Base-by-base conservation (phyloP, 257 asterid genomes). In the Anisodus tanguticus region DNA sequence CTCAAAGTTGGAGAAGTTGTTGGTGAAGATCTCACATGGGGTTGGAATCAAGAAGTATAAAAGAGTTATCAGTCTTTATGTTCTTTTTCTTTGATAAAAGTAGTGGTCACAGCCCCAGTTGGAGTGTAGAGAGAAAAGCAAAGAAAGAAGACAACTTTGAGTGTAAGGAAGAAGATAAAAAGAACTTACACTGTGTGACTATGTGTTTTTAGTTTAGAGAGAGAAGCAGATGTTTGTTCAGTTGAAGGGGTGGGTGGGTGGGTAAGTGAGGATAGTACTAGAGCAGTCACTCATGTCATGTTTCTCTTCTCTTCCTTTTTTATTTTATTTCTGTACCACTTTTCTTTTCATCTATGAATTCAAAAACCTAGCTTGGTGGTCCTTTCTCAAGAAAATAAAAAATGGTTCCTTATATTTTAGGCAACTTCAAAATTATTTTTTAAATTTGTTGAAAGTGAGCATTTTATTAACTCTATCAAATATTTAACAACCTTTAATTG, bases 1-100 rank as follows among this genome's bases (percentile, higher is more conserved):
- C 76, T 62, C 78, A 63, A 84, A 80, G 87, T 86, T 60, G 85
- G 82, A 67, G 80, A 43, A 47, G 54, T 51, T 76, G 81, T 64
- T 69, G 47, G 84, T 68, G 58, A 85, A 86, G 90, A 88, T 88
- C 91, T 80, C 79, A 80, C 85, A 71, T 70, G 86, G 82, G 62
- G 22, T 35, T 83, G 31, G 59, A 80, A 43, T 39, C 66, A 83
- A 83, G 69, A 83, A 83, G 9, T 31, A 31, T 8, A 60, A 57
- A 3, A 67, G 60, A 83, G 79, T 15, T 45, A 31, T 16, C 4
- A 22, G 3, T 16, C 15, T 17, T 77, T 13, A 41, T 45, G 82
- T 39, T 39, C 16, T 57, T 76, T 64, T 8, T 59, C 47, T 41
- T 72, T 83, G 41, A 55, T 55, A 49, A 76, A 76, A 51, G 81